Evolutionary conservation across 306 rosid genomes (phyloP), one percentile per base, ranked within the genome.

Genomic region (Lotus japonicus): DNA sequence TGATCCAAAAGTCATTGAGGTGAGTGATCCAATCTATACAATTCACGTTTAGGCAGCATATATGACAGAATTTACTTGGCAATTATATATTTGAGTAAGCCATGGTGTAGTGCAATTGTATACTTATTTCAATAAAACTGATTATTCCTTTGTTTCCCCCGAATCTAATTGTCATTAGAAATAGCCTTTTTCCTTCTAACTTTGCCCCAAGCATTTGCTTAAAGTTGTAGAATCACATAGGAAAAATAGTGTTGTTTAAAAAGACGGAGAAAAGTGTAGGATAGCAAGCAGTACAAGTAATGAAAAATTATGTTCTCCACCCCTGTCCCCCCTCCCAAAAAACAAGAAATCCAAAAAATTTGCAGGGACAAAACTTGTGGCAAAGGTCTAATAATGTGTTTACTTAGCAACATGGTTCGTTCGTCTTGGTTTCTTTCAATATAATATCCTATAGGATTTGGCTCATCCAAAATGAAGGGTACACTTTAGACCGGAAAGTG

Each of bases 1-100:
- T 72, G 86, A 89, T 78, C 84, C 89, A 5, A 84, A 86, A 81
- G 86, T 84, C 62, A 71, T 90, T 73, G 94, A 88, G 98, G 98
- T 88, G 80, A 84, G 88, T 69, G 11, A 62, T 26, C 62, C 55
- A 35, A 43, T 64, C 43, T 55, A 28, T 41, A 28, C 21, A n/a
- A 61, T 63, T 74, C 60, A 13, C 45, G 6, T 54, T 44, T 66
- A n/a, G n/a, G n/a, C 13, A 44, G 39, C 31, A 6, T 7, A 31
- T 38, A 43, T 33, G 21, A 16, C 56, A 12, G 12, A 62, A 43
- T 73, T 68, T 62, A 49, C 35, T 28, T 80, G 44, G 17, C 19
- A 49, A 63, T 54, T 61, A 19, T 57, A 11, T 36, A 52, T 68
- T 58, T 38, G 35, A 62, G 60, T 55, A 16, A 68, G 38, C 52